Conservation (phyloP, 306 rosid genomes). For the Medicago truncatula region MtrunA17r5.0-ANR NC_053043.1:39103501-39104000, state of each 20-base stretch:
- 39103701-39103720: not conserved
- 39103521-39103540: not conserved
- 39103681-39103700: slow-evolving; percentile 38
- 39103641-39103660: slow-evolving; percentile 31
- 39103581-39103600: slow-evolving; percentile 38
- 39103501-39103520: slow-evolving; percentile 30
- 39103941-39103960: slow-evolving; percentile 71
- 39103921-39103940: slow-evolving; percentile 71
- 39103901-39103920: slow-evolving; percentile 49
- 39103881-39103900: slow-evolving; percentile 41
- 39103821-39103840: slow-evolving; percentile 43
- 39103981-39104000: slow-evolving; percentile 74
- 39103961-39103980: slow-evolving; percentile 78
- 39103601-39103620: slow-evolving; percentile 50
- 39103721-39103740: not conserved
- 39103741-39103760: not conserved
- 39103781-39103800: slow-evolving; percentile 1
- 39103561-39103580: slow-evolving; percentile 29
- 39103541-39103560: not conserved
- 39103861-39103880: slow-evolving; percentile 35
- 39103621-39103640: slow-evolving; percentile 44
- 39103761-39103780: not conserved
- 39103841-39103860: slow-evolving; percentile 53
- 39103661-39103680: slow-evolving; percentile 24
- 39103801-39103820: not conserved